Evolutionary conservation across 2,329 filamentous ascomycete genomes (phyloP).

Genomic region (Pyrenophora teres): DNA sequence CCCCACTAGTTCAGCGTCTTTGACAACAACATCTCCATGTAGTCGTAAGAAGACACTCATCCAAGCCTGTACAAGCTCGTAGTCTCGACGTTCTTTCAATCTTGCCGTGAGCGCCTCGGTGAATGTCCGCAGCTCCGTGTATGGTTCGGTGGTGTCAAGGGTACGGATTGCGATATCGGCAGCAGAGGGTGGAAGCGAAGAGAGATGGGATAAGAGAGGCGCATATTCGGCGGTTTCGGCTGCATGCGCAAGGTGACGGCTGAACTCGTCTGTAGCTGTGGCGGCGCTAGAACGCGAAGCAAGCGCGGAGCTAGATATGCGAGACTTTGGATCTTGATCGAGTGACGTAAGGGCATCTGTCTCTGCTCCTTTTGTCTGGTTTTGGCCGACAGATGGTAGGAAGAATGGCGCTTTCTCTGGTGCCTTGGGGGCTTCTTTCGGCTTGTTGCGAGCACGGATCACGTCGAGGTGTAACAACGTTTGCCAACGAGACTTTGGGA

Average conservation of each 20-base stretch:
- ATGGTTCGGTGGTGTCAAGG: conserved; percentile 59
- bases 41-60: conserved; percentile 91
- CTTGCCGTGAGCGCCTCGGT: conserved; percentile 77
- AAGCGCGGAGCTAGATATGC: conserved; percentile 42
- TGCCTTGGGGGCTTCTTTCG: conserved; percentile 85
- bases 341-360: conserved; percentile 17
- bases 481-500: conserved; percentile 92
- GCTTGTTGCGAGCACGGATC: conserved; percentile 91
- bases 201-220: conserved; percentile 76
- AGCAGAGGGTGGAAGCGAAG: conserved; percentile 78
- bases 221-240: conserved; percentile 64
- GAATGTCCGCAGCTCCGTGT: conserved; percentile 77
- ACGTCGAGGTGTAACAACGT: conserved; percentile 89
- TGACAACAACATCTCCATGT: conserved; percentile 67
- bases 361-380: conserved; percentile 21
- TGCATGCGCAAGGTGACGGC: conserved; percentile 53
- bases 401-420: conserved; percentile 97
- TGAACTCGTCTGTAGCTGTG: conserved; percentile 50
- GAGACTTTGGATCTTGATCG: conserved; percentile 30
- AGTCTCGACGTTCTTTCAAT: conserved; percentile 73
- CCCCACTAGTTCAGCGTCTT: conserved; percentile 58
- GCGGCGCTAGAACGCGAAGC: conserved; percentile 38
- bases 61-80: conserved; percentile 94
- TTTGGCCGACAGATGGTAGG: conserved; percentile 68
- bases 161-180: conserved; percentile 92